Conservation (phyloP, 306 rosid genomes). For the Elaeagnus macrophylla region DNA sequence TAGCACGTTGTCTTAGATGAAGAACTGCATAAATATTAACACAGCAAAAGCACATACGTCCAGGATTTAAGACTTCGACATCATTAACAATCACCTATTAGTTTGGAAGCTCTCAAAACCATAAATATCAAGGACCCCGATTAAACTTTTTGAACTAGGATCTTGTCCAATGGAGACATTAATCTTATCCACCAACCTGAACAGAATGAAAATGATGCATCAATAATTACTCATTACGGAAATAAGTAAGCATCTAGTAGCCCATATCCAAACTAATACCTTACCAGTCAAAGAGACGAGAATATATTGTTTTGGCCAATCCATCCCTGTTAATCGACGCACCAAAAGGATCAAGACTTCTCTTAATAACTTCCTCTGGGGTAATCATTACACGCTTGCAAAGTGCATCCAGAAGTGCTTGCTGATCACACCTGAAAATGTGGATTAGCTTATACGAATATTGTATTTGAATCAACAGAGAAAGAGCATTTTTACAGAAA, state of each 20-base stretch:
- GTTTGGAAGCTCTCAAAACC: slow-evolving; percentile 83
- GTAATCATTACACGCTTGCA: slow-evolving; percentile 78
- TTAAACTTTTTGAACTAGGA: slow-evolving; percentile 53
- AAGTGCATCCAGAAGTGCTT: slow-evolving; percentile 65
- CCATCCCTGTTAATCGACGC: slow-evolving; percentile 84
- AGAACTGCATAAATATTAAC: no score
- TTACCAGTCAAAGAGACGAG: slow-evolving; percentile 84
- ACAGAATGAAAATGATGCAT: slow-evolving; percentile 2
- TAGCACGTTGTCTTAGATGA: no score
- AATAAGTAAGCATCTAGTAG: no score
- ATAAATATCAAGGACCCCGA: slow-evolving; percentile 90
- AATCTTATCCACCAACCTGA: slow-evolving; percentile 86
- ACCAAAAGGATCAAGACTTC: slow-evolving; percentile 72
- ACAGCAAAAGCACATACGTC: background rate
- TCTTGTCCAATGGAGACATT: slow-evolving; percentile 90
- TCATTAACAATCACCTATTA: slow-evolving; percentile 49
- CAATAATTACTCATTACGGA: no score
- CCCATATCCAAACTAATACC: background rate
- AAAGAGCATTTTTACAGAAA: slow-evolving; percentile 23
- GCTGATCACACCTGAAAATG: slow-evolving; percentile 60
- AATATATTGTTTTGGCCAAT: slow-evolving; percentile 81
- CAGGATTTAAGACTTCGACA: background rate
- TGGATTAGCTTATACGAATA: slow-evolving; percentile 10
- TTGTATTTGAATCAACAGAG: slow-evolving; percentile 3
- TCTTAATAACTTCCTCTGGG: slow-evolving; percentile 76